These are phyloP conservation scores for Incumbomyces lentus DNA, from an alignment of 2,329 filamentous ascomycete species.

Conservation along the genomic window DNA sequence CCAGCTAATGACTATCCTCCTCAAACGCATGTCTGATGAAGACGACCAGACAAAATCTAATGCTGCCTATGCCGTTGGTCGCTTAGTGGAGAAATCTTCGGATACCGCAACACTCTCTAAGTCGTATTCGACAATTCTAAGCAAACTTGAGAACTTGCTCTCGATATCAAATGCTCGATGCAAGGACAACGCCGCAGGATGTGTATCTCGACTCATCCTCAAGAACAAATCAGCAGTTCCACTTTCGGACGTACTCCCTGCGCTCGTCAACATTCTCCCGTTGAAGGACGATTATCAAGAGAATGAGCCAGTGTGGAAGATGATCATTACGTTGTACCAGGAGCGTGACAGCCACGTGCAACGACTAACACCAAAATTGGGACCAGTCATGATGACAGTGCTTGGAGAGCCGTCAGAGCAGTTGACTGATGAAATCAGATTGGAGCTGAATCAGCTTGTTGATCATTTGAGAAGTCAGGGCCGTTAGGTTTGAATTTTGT, in stretches of 20 bases:
- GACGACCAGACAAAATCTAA: slow-evolving; percentile 91
- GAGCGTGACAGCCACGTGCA: slow-evolving; percentile 37
- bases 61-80: slow-evolving; percentile 79
- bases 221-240: slow-evolving; percentile 77
- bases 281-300: slow-evolving; percentile 91
- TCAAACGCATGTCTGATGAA: slow-evolving; percentile 80
- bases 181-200: slow-evolving; percentile 87
- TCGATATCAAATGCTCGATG: slow-evolving; percentile 67
- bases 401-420: slow-evolving; percentile 36
- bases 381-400: slow-evolving; percentile 39
- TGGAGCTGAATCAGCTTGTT: slow-evolving; percentile 37
- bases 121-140: slow-evolving; percentile 65
- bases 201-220: slow-evolving; percentile 83
- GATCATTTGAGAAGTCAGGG: slow-evolving; percentile 32
- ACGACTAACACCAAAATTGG: slow-evolving; percentile 35
- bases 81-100: slow-evolving; percentile 71
- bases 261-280: slow-evolving; percentile 67
- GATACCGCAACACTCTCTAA: slow-evolving; percentile 64
- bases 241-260: slow-evolving; percentile 69
- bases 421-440: slow-evolving; percentile 38
- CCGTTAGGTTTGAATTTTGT: background rate
- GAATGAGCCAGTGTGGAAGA: slow-evolving; percentile 86
- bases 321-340: slow-evolving; percentile 70
- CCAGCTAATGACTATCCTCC: slow-evolving; percentile 64
- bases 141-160: slow-evolving; percentile 77